Evolutionary conservation across 768 basidiomycete genomes (phyloP), one percentile per base, ranked within the genome.

Genomic region (Hericium coralloides): DNA sequence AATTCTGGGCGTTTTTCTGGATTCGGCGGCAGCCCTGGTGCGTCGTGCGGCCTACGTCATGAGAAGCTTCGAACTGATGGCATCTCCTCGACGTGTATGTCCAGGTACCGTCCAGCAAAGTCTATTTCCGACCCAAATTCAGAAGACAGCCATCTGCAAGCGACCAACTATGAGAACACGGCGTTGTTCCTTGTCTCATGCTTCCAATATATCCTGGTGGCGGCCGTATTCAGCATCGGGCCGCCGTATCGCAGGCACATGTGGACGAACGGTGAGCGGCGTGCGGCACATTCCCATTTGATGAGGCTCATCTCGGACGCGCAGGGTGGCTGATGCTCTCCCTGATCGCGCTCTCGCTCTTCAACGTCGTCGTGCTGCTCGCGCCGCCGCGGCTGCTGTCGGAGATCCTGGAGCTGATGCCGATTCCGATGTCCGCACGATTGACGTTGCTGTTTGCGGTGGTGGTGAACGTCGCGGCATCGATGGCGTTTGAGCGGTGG

Each of bases 151-250:
- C 83, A 91, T 63, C 76, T 98, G 47, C 82, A 92, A 58, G 85
- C 92, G 20, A 82, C 74, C 43, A 98, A 95, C 68, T 95, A 81
- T 65, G 97, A 98, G 70, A 98, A 99, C 68, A 85, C 97, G 5
- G 83, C 81, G 26, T 71, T 99, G 56, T 99, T 99, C 74, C 71
- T 98, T 61, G 76, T 98, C 47, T 98, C 97, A 10, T 97, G 93
- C 60, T 98, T 98, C 83, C 97, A 99, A 73, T 99, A 99, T 70
- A 92, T 98, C 65, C 76, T 98, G 51, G 91, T 97, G 8, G 97
- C 95, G 12, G 95, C 87, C 0, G 93, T 98, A 0, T 99, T 98
- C 74, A 95, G 92, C 68, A 97, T 98, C 62, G 97, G 97, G 0
- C 95, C 95, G 3, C 97, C 97, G 4, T 99, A 95, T 70, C 83